A percentile compares a stretch with the other conserved stretches of the same genome.
These are phyloP conservation scores for Aspergillus sp. DNA, from an alignment of 2,329 filamentous ascomycete species.

Conservation along the genomic window DNA sequence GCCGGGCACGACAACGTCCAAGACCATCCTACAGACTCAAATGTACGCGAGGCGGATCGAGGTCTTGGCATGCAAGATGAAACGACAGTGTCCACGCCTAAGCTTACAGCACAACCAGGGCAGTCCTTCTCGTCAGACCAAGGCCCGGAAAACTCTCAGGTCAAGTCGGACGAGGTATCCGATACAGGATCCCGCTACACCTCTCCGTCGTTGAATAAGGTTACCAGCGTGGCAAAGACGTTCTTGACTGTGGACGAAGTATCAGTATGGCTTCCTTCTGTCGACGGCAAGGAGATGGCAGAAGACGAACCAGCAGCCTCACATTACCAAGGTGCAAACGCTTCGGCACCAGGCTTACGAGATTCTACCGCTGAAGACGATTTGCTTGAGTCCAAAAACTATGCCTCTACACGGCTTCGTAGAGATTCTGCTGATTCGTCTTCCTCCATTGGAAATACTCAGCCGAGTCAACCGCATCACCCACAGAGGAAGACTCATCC, in stretches of 20 bases:
- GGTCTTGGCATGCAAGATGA: constrained; percentile 9
- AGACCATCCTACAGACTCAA: constrained; percentile 1
- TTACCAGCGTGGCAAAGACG: constrained; percentile 23
- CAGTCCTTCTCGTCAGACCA: constrained; percentile 8
- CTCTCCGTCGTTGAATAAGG: constrained; percentile 12
- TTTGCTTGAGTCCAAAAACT: constrained; percentile 15
- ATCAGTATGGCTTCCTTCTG: constrained; percentile 28
- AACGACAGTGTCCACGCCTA: constrained; percentile 20
- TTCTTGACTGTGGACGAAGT: constrained; percentile 27
- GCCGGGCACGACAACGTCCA: constrained; percentile 4
- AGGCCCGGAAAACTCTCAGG: constrained; percentile 2
- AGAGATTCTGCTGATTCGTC: constrained; percentile 11
- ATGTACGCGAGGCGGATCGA: neutral
- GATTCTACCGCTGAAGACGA: constrained; percentile 16
- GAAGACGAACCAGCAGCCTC: constrained; percentile 5
- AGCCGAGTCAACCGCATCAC: constrained; percentile 3
- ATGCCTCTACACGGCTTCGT: constrained; percentile 13
- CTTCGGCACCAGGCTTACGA: constrained; percentile 12
- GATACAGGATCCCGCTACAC: constrained; percentile 11
- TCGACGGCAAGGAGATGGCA: constrained; percentile 5
- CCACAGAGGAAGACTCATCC: constrained; percentile 3
- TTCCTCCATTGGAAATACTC: constrained; percentile 6
- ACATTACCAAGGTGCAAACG: constrained; percentile 11
- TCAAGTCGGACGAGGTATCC: constrained; percentile 4
- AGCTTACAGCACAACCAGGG: constrained; percentile 13